These are phyloP conservation scores for Keithomyces neogunnii DNA, from an alignment of 2,329 filamentous ascomycete species.

Conservation along the genomic window DNA sequence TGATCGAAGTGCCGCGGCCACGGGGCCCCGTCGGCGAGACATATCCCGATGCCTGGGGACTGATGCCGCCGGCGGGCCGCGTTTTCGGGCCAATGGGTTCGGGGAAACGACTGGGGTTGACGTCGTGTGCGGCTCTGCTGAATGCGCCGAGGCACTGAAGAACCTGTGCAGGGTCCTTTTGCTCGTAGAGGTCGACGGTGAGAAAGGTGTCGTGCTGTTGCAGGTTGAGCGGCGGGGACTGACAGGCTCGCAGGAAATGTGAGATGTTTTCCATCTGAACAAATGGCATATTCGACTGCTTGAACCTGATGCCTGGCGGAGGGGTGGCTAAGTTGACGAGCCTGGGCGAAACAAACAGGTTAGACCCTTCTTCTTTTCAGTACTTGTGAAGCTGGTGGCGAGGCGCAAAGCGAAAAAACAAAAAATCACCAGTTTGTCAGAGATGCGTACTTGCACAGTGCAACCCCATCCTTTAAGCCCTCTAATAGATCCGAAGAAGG, in stretches of 20 bases:
- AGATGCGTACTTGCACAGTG: conserved; percentile 71
- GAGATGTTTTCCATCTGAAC: conserved; percentile 99
- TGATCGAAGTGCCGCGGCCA: conserved; percentile 42
- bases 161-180: conserved; percentile 93
- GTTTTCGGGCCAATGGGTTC: conserved; percentile 66
- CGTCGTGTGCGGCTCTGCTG: conserved; percentile 71
- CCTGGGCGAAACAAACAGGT: conserved; percentile 32
- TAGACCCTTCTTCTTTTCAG: no score
- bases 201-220: conserved; percentile 93
- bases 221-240: conserved; percentile 74
- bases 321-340: conserved; percentile 74
- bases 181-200: conserved; percentile 91
- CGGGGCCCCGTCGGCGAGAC: conserved; percentile 37
- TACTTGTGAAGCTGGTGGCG: no score
- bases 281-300: conserved; percentile 90
- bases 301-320: conserved; percentile 77
- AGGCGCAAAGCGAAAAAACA: neutral
- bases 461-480: conserved; percentile 80
- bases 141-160: conserved; percentile 88
- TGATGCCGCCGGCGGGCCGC: conserved; percentile 41
- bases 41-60: conserved; percentile 56
- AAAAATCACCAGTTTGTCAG: neutral
- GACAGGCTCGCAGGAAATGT: conserved; percentile 84
- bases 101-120: conserved; percentile 68
- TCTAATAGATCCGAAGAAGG: conserved; percentile 71